phyloP scores from a whole-genome alignment of 345 rosid species.

The Moricandia arvensis region DNA sequence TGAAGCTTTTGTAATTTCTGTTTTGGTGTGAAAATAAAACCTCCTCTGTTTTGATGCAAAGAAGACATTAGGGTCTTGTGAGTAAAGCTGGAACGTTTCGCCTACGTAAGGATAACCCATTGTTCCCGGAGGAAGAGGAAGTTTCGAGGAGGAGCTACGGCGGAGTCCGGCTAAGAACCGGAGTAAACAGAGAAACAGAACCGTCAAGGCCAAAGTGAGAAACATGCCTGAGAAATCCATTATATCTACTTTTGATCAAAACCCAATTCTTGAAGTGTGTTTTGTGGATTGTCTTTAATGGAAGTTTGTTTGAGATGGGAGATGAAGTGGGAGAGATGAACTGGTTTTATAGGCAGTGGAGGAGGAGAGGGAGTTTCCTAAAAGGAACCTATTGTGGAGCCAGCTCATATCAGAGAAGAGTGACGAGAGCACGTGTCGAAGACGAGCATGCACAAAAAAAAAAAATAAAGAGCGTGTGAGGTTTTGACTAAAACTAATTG shows the following conservation, averaged over 20 bases:
- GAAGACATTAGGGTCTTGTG: constrained; percentile 86
- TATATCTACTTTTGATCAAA: background rate
- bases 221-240: constrained; percentile 46
- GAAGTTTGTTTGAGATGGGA: constrained; percentile 23
- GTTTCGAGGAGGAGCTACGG: constrained; percentile 30
- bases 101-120: constrained; percentile 85
- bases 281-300: constrained; percentile 1
- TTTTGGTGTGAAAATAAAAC: constrained; percentile 29
- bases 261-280: background rate
- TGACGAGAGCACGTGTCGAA: constrained; percentile 40
- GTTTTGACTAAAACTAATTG: constrained; percentile 24
- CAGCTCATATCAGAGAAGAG: constrained; percentile 37
- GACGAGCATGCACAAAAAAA: constrained; percentile 26
- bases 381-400: constrained; percentile 23
- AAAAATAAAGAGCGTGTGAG: constrained; percentile 37
- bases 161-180: constrained; percentile 18
- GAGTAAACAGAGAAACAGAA: constrained; percentile 41
- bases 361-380: constrained; percentile 31
- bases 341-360: constrained; percentile 34
- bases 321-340: constrained; percentile 28
- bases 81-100: constrained; percentile 85
- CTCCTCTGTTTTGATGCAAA: constrained; percentile 65
- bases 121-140: constrained; percentile 87
- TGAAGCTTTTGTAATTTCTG: too few species aligned
- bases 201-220: constrained; percentile 27